Evolutionary conservation across 306 rosid species (phyloP), one percentile per base, ranked within the genome.

Genomic region (Glycyrrhiza uralensis): DNA sequence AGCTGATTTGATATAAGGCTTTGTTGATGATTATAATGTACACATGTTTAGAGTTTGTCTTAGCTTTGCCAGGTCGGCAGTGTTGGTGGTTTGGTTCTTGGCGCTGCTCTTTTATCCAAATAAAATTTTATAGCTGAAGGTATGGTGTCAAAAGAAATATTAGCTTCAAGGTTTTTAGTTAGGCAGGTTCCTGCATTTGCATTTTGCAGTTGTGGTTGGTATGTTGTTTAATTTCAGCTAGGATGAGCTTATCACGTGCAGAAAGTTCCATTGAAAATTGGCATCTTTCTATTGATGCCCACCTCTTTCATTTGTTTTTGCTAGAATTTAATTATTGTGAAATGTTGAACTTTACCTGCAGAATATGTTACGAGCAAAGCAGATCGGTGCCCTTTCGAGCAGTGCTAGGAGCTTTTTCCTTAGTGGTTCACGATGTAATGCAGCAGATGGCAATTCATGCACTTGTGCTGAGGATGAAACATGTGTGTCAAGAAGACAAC

Each of bases 281-380:
- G 30, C 35, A 64, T 56, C 38, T 65, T 36, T 20, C 14, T 38
- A 29, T n/a, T 15, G 33, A 41, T 76, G 41, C 75, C 41, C 45
- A n/a, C 42, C 49, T 41, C 15, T 46, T 66, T 67, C 23, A 0
- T 17, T 59, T 57, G 11, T 44, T 59, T 11, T 36, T 26, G 68
- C 45, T 17, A 5, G 36, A 28, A 19, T 66, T 52, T 67, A 36
- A 8, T 68, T 29, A 52, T 67, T 6, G 1, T 41, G 54, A 79
- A 72, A 35, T 63, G 4, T 74, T 59, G 56, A 41, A 50, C 66
- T 63, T 57, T 63, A 39, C 75, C 71, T 35, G 61, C 83, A 84
- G 87, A 92, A 76, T 66, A 89, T 93, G 88, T 85, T 93, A 62
- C 82, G 97, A 62, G 89, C 89, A 66, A 93, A 93, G 89, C 94